phyloP scores from a whole-genome alignment of 2,329 filamentous ascomycete species.

The Trichoderma hamatum region DNA sequence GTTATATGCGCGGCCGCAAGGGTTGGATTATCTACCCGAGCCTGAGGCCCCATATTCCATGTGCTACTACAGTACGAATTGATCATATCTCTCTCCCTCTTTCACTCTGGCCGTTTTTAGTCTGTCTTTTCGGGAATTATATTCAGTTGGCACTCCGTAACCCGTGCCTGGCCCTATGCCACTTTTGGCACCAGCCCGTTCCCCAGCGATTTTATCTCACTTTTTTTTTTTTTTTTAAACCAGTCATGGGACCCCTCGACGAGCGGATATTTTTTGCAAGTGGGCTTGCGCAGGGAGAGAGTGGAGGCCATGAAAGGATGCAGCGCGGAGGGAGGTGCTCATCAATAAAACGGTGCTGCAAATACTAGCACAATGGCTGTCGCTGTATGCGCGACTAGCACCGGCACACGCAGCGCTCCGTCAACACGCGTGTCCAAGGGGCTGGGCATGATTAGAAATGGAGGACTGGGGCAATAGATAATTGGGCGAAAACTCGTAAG shows the following conservation, averaged over 20 bases:
- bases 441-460: not conserved
- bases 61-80: not conserved
- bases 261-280: constrained; percentile 8
- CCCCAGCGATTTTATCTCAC: constrained; percentile 6
- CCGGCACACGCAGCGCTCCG: too few relatives aligned
- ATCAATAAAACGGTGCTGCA: constrained; percentile 2
- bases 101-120: not conserved
- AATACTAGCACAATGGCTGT: not conserved
- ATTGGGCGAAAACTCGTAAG: not conserved
- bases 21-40: constrained; percentile 1
- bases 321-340: not conserved
- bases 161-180: constrained; percentile 15
- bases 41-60: not conserved
- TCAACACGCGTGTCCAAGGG: not conserved
- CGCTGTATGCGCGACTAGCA: not conserved
- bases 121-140: constrained; percentile 16
- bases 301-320: constrained; percentile 1
- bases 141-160: constrained; percentile 14
- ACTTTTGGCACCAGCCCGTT: not conserved
- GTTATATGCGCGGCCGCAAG: not conserved
- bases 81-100: not conserved
- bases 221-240: not conserved
- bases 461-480: not conserved
- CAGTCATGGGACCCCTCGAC: constrained; percentile 22
- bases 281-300: constrained; percentile 7